Percentiles rank a stretch among this genome's conserved stretches.
These are phyloP conservation scores for Leccinum griseonigrum DNA, from an alignment of 1,284 basidiomycete species.

Conservation along the genomic window DNA sequence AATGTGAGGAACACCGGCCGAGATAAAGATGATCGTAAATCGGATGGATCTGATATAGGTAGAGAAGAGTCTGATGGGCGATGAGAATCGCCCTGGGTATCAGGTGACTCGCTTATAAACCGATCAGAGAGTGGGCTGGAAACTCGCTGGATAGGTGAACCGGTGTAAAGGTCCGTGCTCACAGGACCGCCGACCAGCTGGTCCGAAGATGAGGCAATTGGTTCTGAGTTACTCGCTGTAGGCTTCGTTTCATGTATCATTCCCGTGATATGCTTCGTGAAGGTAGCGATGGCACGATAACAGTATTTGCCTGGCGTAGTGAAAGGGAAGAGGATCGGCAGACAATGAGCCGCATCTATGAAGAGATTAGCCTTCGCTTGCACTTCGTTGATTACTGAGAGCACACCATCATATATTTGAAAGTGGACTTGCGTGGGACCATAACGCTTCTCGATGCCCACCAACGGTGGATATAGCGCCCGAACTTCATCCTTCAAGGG, in stretches of 20 bases:
- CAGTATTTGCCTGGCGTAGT: constrained; percentile 81
- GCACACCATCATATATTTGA: constrained; percentile 77
- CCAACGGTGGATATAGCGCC: constrained; percentile 62
- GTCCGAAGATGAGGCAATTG: not conserved
- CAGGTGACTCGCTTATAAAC: not conserved
- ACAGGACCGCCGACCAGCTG: constrained; percentile 2
- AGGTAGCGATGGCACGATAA: constrained; percentile 68
- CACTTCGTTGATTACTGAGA: not conserved
- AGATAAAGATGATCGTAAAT: constrained; percentile 12
- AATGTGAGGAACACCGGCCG: constrained; percentile 15
- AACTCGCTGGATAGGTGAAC: constrained; percentile 1
- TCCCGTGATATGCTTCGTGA: constrained; percentile 62
- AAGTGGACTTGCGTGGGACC: constrained; percentile 87
- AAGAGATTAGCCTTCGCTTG: constrained; percentile 2
- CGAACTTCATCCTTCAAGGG: constrained; percentile 62
- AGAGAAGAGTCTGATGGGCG: not conserved
- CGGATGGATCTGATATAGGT: not conserved
- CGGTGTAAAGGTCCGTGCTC: not conserved
- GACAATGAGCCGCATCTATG: constrained; percentile 68
- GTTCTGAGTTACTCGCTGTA: constrained; percentile 16
- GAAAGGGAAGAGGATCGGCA: constrained; percentile 82
- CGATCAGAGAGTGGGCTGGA: constrained; percentile 11
- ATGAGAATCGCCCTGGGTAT: not conserved
- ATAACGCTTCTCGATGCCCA: constrained; percentile 61
- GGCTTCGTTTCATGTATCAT: constrained; percentile 25